Percentiles rank a stretch among this genome's conserved stretches.
Evolutionary conservation across 2,329 filamentous ascomycete species (phyloP).

Genomic region (Colletotrichum sublineola): DNA sequence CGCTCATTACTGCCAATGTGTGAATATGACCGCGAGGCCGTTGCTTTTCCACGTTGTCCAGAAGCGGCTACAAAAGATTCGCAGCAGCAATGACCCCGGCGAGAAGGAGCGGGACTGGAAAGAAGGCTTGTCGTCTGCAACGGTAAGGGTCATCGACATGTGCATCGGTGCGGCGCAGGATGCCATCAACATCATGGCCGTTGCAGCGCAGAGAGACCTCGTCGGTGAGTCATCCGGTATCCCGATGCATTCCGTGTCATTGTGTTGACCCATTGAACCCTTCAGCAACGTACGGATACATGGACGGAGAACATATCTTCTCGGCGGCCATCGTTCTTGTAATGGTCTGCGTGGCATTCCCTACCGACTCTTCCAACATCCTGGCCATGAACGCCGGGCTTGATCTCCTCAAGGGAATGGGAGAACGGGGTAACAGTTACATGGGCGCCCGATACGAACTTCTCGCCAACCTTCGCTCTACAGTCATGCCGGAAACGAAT

Average conservation of each 20-base stretch:
- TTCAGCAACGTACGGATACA: constrained; percentile 50
- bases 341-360: constrained; percentile 61
- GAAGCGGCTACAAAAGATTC: constrained; percentile 42
- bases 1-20: constrained; percentile 52
- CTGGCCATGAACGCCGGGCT: constrained; percentile 61
- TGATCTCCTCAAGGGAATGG: constrained; percentile 62
- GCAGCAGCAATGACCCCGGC: constrained; percentile 28
- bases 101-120: constrained; percentile 39
- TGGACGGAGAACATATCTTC: constrained; percentile 52
- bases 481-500: constrained; percentile 43
- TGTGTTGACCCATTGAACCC: constrained; percentile 39
- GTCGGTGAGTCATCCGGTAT: constrained; percentile 54
- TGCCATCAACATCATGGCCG: constrained; percentile 46
- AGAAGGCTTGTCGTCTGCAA: constrained; percentile 49
- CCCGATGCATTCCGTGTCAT: constrained; percentile 37
- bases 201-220: constrained; percentile 53
- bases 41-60: constrained; percentile 51
- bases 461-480: constrained; percentile 49
- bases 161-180: constrained; percentile 51
- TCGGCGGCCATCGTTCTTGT: constrained; percentile 50
- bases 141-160: constrained; percentile 50
- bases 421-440: constrained; percentile 65
- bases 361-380: constrained; percentile 56
- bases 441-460: constrained; percentile 55
- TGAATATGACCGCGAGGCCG: constrained; percentile 52